phyloP scores from a whole-genome alignment of 2,329 filamentous ascomycete genomes.

The Cordyceps cicadae region DNA sequence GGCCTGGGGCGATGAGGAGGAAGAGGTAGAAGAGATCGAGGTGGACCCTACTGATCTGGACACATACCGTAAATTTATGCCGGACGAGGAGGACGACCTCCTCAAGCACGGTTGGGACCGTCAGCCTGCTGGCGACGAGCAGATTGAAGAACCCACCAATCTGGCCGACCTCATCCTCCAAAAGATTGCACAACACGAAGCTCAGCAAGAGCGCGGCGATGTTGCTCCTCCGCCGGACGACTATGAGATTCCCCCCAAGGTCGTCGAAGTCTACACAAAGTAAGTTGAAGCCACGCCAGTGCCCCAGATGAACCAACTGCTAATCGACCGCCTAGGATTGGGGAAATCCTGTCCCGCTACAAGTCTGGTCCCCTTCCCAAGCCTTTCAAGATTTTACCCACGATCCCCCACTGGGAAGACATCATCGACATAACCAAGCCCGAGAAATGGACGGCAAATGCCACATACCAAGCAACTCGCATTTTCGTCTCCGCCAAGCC shows the following conservation, averaged over 20 bases:
- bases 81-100: conserved; percentile 63
- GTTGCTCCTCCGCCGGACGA: conserved; percentile 56
- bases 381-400: conserved; percentile 93
- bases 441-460: conserved; percentile 63
- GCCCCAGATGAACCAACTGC: conserved; percentile 15
- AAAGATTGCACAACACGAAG: conserved; percentile 89
- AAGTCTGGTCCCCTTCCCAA: conserved; percentile 96
- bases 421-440: conserved; percentile 79
- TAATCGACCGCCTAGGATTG: conserved; percentile 48
- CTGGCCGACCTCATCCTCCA: conserved; percentile 87
- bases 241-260: conserved; percentile 79
- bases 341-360: conserved; percentile 81
- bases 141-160: conserved; percentile 58
- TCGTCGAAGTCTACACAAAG: conserved; percentile 91
- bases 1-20: conserved; percentile 76
- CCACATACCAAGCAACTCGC: conserved; percentile 79
- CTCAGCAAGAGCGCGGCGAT: conserved; percentile 41
- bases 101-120: conserved; percentile 56
- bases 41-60: conserved; percentile 84
- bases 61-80: conserved; percentile 85
- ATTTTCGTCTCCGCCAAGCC: conserved; percentile 87
- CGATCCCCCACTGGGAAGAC: conserved; percentile 82
- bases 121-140: conserved; percentile 32
- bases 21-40: conserved; percentile 63
- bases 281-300: conserved; percentile 28